Conservation (phyloP, 2,329 filamentous ascomycete species). For the Ustilaginoidea virens region DNA sequence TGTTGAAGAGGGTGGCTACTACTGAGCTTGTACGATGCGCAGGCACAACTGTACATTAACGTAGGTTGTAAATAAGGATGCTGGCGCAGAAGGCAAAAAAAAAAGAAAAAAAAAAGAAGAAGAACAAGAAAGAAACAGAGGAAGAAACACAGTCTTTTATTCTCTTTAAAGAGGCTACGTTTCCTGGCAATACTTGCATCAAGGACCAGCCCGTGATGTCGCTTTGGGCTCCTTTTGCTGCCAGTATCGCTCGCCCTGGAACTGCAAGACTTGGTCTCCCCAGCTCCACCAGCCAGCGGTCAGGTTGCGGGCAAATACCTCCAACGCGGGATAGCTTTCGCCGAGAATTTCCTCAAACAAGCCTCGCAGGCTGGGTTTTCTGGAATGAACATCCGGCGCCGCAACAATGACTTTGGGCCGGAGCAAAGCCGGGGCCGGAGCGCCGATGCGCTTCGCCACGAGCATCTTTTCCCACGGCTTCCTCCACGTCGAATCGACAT, state of each 20-base stretch:
- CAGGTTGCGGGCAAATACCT: constrained; percentile 61
- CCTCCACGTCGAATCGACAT: constrained; percentile 45
- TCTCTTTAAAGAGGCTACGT: no score
- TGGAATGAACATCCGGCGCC: constrained; percentile 62
- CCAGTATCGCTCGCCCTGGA: constrained; percentile 46
- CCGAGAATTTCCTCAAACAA: constrained; percentile 42
- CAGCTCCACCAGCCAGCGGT: constrained; percentile 66
- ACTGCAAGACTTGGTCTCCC: constrained; percentile 60
- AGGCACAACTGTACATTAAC: no score
- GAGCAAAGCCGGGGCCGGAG: constrained; percentile 9
- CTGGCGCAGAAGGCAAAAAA: no score
- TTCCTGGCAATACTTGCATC: no score
- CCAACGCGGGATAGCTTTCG: constrained; percentile 41
- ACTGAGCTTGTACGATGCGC: no score
- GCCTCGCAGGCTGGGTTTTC: constrained; percentile 56
- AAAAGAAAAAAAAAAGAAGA: no score
- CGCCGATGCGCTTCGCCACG: constrained; percentile 33
- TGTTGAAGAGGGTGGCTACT: no score
- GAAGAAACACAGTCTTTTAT: no score
- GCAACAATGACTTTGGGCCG: constrained; percentile 44
- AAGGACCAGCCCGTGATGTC: no score
- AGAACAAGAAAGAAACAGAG: no score
- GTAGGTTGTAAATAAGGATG: no score
- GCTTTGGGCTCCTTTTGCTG: background rate
- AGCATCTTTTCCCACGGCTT: constrained; percentile 66